Evolutionary conservation across 257 asterid species (phyloP).

Genomic region (Solanum pinnatisectum): DNA sequence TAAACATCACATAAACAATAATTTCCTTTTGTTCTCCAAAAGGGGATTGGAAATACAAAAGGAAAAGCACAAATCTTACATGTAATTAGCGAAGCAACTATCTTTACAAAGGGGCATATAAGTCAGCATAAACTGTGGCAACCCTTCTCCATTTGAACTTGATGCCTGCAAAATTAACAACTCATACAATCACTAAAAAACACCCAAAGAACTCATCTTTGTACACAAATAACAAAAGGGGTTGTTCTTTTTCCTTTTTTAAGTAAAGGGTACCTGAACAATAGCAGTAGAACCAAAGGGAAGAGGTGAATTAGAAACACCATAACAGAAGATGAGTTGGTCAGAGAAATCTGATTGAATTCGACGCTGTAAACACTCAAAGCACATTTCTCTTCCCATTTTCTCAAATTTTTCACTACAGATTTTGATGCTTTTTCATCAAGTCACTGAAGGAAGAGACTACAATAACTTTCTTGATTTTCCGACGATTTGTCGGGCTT

Average conservation of each 20-base stretch:
- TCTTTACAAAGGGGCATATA: slow-evolving; percentile 36
- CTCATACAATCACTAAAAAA: neutral
- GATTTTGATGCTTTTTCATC: neutral
- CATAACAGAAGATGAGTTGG: slow-evolving; percentile 37
- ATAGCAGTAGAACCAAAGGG: slow-evolving; percentile 71
- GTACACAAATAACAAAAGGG: neutral
- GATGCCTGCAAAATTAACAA: slow-evolving; percentile 32
- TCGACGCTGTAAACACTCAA: slow-evolving; percentile 70
- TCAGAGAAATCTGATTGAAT: slow-evolving; percentile 61
- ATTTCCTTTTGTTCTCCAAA: neutral
- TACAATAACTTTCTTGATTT: neutral
- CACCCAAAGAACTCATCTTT: neutral
- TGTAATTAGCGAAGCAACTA: slow-evolving; percentile 61
- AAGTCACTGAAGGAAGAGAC: neutral
- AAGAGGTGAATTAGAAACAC: slow-evolving; percentile 55
- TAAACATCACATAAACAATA: neutral
- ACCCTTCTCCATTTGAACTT: slow-evolving; percentile 28
- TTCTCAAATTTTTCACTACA: neutral
- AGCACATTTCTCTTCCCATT: slow-evolving; percentile 44
- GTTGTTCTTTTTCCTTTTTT: neutral
- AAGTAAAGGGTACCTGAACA: slow-evolving; percentile 44
- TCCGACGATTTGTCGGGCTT: too few species aligned
- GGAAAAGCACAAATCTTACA: slow-evolving; percentile 36
- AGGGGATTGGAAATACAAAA: neutral
- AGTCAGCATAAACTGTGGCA: slow-evolving; percentile 43